A percentile compares a stretch with the other conserved stretches of the same genome.
phyloP scores from a whole-genome alignment of 306 rosid species.

The Erythrophleum fordii region DNA sequence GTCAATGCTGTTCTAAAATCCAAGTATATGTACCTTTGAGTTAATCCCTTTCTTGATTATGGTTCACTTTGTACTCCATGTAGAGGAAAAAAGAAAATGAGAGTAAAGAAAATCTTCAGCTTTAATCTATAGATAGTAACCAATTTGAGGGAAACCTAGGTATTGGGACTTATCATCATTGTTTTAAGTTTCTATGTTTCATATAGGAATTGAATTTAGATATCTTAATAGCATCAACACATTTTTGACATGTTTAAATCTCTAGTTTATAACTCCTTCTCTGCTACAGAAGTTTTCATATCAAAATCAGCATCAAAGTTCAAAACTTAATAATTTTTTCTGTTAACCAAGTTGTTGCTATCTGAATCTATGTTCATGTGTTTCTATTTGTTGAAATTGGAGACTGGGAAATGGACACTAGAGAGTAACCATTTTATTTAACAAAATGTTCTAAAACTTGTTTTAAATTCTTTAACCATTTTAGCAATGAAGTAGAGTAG shows the following conservation, averaged over 20 bases:
- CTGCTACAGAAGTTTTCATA: too few species aligned
- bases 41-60: neutral
- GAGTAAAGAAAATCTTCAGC: neutral
- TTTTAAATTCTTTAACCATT: neutral
- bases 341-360: neutral
- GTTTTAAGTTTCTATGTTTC: neutral
- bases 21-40: neutral
- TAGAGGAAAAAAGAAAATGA: neutral
- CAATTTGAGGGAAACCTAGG: neutral
- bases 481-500: neutral
- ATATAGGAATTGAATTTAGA: neutral
- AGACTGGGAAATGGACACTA: neutral
- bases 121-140: neutral
- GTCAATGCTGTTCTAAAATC: slow-evolving; percentile 22
- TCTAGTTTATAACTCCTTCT: too few species aligned
- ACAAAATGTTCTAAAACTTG: too few species aligned
- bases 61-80: neutral
- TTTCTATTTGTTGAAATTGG: neutral
- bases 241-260: neutral
- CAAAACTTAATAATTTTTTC: neutral
- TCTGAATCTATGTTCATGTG: neutral
- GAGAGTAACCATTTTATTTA: neutral
- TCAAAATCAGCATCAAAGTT: too few species aligned
- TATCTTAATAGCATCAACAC: neutral
- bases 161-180: neutral